Base-by-base conservation (phyloP, 257 asterid species). In the Vinca minor region DNA sequence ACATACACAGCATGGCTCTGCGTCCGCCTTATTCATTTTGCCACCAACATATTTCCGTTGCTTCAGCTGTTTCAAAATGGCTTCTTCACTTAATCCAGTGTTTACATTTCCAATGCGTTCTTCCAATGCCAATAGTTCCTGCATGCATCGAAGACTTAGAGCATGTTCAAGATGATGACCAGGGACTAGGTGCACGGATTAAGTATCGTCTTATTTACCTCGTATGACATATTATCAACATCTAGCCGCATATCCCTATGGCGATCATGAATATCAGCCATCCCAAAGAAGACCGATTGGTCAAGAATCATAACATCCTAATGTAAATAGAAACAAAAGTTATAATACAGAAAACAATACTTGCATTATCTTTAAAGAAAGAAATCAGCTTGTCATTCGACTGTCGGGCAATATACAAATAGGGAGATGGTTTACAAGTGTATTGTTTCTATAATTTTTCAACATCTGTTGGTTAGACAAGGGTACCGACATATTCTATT, bases 221-320 rank as follows among this genome's bases (percentile, higher is more conserved):
- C 85, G 42, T 80, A 80, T 20, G 85, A 80, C 85, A 80, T 80
- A 68, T 80, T 74, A 71, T 80, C 85, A 35, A 80, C 79, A 58
- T 80, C 85, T 2, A 80, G 80, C 31, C 85, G 85, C 85, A 80
- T 80, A 74, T 80, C 85, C 62, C 82, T 69, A 67, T 80, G 85
- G 55, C 70, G 77, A 69, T 80, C 85, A 54, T 71, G 71, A 36
- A 73, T 44, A 62, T 76, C 80, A 23, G 74, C 68, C 77, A 74
- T 76, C 62, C 85, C 82, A 15, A 76, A 72, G 45, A 76, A 68
- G 35, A 71, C 75, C 5, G 85, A 73, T 44, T 76, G 85, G 59
- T 76, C 82, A 23, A 80, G 82, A 41, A 80, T 52, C 82, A 76
- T 80, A 46, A 73, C 78, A 62, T 80, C 85, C 85, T 80, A 65